phyloP scores from a whole-genome alignment of 371 early-diverging fungal species.

The Mortierella sp. region DNA sequence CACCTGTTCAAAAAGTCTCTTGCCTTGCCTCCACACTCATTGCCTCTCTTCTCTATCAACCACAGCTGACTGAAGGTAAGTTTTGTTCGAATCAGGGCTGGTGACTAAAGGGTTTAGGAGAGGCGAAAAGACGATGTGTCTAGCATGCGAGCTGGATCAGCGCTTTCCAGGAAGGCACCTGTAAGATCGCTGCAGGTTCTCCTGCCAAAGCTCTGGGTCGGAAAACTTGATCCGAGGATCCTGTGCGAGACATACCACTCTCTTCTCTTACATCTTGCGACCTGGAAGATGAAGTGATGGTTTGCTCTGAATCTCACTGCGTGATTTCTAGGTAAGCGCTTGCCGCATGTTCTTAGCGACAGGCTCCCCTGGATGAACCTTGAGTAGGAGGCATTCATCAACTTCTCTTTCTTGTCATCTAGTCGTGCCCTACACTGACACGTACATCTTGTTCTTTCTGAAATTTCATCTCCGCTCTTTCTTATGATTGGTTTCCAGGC shows the following conservation, averaged over 20 bases:
- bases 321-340: conserved; percentile 32
- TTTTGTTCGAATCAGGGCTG: too few relatives aligned
- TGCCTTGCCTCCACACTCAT: too few relatives aligned
- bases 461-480: too few relatives aligned
- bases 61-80: too few relatives aligned
- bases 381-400: conserved; percentile 18
- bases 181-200: conserved; percentile 13
- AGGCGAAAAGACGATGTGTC: conserved; percentile 3
- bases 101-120: too few relatives aligned
- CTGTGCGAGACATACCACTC: conserved; percentile 11
- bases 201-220: conserved; percentile 20
- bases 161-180: conserved; percentile 29
- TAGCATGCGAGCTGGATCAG: conserved; percentile 15
- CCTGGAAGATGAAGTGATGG: conserved; percentile 11
- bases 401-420: conserved; percentile 12
- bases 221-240: conserved; percentile 14
- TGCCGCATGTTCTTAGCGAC: conserved; percentile 3
- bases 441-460: too few relatives aligned
- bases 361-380: conserved; percentile 31
- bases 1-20: too few relatives aligned
- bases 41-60: too few relatives aligned
- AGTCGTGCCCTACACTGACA: too few relatives aligned
- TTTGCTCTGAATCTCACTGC: conserved; percentile 25
- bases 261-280: conserved; percentile 8
- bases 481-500: too few relatives aligned